Evolutionary conservation across 345 rosid species (phyloP), one percentile per base, ranked within the genome.

Genomic region (Aethionema arabicum): DNA sequence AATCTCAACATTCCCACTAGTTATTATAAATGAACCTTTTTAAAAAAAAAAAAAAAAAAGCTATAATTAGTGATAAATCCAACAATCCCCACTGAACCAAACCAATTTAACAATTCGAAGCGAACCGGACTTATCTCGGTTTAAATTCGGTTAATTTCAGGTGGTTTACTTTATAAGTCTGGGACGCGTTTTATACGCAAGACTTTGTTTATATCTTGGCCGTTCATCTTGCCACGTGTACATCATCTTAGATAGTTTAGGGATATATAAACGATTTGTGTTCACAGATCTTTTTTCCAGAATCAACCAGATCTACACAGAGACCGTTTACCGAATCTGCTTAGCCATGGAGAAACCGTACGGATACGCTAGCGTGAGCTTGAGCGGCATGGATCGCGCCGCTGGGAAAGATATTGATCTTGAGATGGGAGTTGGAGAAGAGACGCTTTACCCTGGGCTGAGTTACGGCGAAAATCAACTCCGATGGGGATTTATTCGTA

Each of bases 401-500:
- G 63, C 3, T 48, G 47, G 67, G 62, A 81, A 81, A 69, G 78
- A 62, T 52, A 59, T 74, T 7, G 93, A 83, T 47, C 61, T 80
- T n/a, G 90, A 82, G 67, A 72, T 76, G 42, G 89, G 95, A 72
- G 75, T 65, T 43, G 85, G 96, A 35, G 89, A 79, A 74, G 72
- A 82, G 52, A 74, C 82, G 58, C 79, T 89, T 56, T 92, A 83
- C 63, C 95, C 97, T 0, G 97, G 91, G 48, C 76, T 92, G 38
- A 73, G 96, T 73, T 65, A 61, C 51, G 96, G 93, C 16, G 99
- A 92, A 79, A 84, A 85, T 76, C 84, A 85, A 64, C 91, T 87
- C 58, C 91, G 98, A 7, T 92, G 97, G 97, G 96, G 90, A 8
- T 82, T 93, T 73, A 84, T 89, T 59, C 95, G 90, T 53, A 93